A percentile compares a stretch with the other conserved stretches of the same genome.
Conservation (phyloP, 73 alveolate species). For the Tetrahymena elliotti region DNA sequence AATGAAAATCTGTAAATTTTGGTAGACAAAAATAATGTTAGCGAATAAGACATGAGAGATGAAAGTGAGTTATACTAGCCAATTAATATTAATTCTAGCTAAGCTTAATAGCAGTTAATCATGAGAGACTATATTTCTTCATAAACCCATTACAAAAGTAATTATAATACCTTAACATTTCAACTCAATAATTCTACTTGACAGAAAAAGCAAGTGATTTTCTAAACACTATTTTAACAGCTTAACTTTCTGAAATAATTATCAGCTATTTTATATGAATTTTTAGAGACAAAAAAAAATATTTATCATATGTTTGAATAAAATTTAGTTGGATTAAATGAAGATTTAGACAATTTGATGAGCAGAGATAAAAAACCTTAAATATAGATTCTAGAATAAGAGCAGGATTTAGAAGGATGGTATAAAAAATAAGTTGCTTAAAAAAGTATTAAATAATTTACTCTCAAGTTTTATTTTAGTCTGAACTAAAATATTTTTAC, state of each 20-base stretch:
- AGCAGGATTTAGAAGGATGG: neutral
- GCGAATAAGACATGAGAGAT: neutral
- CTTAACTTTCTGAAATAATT: neutral
- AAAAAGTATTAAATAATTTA: neutral
- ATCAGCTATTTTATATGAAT: too few relatives aligned
- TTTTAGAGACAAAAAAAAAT: too few relatives aligned
- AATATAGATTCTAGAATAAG: neutral
- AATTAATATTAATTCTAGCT: neutral
- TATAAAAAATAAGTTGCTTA: neutral
- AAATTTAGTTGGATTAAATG: neutral
- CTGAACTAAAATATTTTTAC: neutral
- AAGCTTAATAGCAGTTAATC: neutral
- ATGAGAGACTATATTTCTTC: neutral
- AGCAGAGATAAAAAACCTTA: neutral
- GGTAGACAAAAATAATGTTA: neutral
- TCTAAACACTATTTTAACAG: too few relatives aligned
- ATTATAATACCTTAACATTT: neutral
- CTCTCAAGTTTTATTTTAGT: too few relatives aligned
- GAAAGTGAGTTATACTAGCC: neutral
- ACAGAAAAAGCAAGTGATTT: neutral
- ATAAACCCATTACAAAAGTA: neutral
- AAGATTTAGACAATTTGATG: neutral
- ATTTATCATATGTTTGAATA: too few relatives aligned
- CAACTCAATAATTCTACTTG: neutral
- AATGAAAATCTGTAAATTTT: neutral